Evolutionary conservation across 257 asterid genomes (phyloP).

Genomic region (Mitragyna speciosa): DNA sequence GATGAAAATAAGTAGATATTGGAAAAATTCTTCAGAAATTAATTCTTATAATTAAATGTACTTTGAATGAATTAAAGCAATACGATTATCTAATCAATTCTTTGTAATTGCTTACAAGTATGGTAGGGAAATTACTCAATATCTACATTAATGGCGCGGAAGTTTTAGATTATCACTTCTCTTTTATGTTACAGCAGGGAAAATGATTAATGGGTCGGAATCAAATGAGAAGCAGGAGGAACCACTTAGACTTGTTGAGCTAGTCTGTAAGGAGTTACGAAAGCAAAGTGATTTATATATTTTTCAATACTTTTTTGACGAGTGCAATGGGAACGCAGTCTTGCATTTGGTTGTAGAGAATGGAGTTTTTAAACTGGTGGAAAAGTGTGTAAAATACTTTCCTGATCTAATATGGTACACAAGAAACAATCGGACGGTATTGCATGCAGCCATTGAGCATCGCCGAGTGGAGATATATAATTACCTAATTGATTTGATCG

Average conservation of each 20-base stretch:
- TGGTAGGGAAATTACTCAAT: too few relatives aligned
- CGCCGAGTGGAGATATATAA: slow-evolving; percentile 3
- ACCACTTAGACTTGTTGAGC: not conserved
- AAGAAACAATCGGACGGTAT: not conserved
- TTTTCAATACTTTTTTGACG: not conserved
- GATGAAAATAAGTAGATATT: too few relatives aligned
- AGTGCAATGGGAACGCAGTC: not conserved
- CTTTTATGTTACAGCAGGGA: too few relatives aligned
- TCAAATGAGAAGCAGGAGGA: not conserved
- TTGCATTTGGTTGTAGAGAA: not conserved
- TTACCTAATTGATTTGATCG: not conserved
- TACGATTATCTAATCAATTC: too few relatives aligned
- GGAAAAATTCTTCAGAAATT: too few relatives aligned
- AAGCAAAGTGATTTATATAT: not conserved
- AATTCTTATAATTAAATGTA: too few relatives aligned
- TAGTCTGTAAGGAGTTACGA: not conserved
- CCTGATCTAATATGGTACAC: slow-evolving; percentile 12
- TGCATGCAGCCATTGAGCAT: not conserved
- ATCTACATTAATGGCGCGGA: too few relatives aligned
- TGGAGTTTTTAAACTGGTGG: slow-evolving; percentile 7
- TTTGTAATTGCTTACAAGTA: too few relatives aligned
- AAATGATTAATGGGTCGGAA: too few relatives aligned
- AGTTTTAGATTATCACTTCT: too few relatives aligned
- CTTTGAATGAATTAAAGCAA: too few relatives aligned
- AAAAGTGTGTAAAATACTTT: not conserved